Evolutionary conservation across 2,329 filamentous ascomycete genomes (phyloP).

Genomic region (Pseudogymnoascus sp.): DNA sequence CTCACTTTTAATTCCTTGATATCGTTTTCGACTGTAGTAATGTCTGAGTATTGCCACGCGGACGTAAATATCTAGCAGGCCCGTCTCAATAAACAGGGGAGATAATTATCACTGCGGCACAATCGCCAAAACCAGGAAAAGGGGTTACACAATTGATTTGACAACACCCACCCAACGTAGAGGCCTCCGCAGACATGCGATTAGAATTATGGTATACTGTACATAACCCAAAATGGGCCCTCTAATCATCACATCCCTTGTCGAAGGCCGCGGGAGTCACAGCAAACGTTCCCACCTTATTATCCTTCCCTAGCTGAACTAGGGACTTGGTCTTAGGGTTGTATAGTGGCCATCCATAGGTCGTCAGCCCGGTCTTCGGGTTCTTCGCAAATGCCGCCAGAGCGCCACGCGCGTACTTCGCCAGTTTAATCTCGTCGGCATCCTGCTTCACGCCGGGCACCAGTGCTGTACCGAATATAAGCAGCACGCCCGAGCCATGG

Average conservation of each 20-base stretch:
- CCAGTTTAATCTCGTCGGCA: slow-evolving; percentile 24
- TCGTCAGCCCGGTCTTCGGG: slow-evolving; percentile 27
- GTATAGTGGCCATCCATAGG: slow-evolving; percentile 27
- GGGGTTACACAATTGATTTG: neutral
- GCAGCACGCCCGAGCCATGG: slow-evolving; percentile 28
- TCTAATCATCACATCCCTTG: neutral
- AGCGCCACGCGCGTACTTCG: slow-evolving; percentile 30
- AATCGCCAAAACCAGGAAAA: neutral
- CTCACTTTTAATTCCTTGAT: neutral
- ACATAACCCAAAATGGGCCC: neutral
- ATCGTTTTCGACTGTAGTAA: neutral
- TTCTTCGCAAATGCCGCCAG: slow-evolving; percentile 35
- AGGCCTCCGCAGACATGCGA: neutral
- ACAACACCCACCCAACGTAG: neutral
- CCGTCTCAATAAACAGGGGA: neutral
- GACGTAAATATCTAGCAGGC: neutral
- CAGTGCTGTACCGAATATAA: slow-evolving; percentile 28
- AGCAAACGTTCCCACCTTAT: slow-evolving; percentile 19
- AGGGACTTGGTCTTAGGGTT: slow-evolving; percentile 19
- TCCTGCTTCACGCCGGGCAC: slow-evolving; percentile 17
- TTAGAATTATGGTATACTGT: neutral
- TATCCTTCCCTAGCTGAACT: slow-evolving; percentile 23
- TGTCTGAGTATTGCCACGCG: neutral
- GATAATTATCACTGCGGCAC: neutral
- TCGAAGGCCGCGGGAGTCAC: neutral